phyloP scores from a whole-genome alignment of 148 eudicot species.

The Salicornia ramosissima region DNA sequence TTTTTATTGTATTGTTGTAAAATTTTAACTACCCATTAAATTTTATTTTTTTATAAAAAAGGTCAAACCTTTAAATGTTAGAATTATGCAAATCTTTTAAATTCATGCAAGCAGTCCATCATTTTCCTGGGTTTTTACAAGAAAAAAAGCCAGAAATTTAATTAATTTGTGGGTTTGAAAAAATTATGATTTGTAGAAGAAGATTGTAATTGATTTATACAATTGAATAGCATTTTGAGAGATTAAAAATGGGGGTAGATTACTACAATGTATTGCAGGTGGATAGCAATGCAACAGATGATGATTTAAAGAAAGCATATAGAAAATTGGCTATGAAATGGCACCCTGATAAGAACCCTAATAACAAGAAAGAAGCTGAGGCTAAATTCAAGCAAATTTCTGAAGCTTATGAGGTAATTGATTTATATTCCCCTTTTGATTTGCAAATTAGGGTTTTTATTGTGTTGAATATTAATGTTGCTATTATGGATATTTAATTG shows the following conservation, averaged over 20 bases:
- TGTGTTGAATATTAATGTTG: no score
- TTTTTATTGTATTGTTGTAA: no score
- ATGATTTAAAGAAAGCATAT: constrained; percentile 74
- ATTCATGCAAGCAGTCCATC: not conserved
- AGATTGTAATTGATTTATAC: not conserved
- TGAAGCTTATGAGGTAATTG: constrained; percentile 70
- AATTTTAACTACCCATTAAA: not conserved
- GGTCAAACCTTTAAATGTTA: not conserved
- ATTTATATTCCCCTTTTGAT: not conserved
- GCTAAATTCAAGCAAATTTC: constrained; percentile 73
- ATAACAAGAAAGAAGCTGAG: constrained; percentile 63
- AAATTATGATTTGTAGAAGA: no score
- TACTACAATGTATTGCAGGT: constrained; percentile 56
- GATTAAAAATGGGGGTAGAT: constrained; percentile 60
- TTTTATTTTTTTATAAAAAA: no score
- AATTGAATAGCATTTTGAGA: not conserved
- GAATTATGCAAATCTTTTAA: not conserved
- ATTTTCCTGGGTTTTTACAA: not conserved
- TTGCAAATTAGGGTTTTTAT: no score
- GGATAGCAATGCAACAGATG: constrained; percentile 57
- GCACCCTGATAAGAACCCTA: constrained; percentile 87
- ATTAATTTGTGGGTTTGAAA: no score
- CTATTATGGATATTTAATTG: no score
- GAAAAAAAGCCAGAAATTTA: not conserved
- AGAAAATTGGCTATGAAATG: constrained; percentile 81